phyloP scores from a whole-genome alignment of 2,329 filamentous ascomycete genomes.

The Exserohilum rostratum region DNA sequence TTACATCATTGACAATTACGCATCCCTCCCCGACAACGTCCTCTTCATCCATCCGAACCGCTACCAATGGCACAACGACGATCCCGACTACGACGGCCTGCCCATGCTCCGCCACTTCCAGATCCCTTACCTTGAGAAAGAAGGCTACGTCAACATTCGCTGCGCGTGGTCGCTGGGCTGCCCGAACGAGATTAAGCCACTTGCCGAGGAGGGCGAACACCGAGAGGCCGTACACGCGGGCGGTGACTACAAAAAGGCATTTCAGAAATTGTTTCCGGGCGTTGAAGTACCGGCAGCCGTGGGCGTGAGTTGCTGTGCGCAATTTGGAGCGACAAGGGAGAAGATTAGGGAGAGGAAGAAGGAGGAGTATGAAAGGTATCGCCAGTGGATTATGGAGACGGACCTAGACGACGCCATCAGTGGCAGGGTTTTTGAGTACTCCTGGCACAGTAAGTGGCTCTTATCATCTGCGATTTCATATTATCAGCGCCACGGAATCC shows the following conservation, averaged over 20 bases:
- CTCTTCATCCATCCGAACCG: constrained; percentile 52
- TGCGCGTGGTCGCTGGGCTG: constrained; percentile 61
- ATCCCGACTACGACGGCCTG: constrained; percentile 59
- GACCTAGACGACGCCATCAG: constrained; percentile 56
- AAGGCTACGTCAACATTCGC: constrained; percentile 62
- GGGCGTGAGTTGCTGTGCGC: constrained; percentile 61
- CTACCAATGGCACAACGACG: constrained; percentile 59
- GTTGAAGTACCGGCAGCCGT: constrained; percentile 52
- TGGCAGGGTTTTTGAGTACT: constrained; percentile 63
- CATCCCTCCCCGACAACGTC: constrained; percentile 48
- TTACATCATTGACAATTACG: constrained; percentile 52
- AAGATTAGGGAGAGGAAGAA: constrained; percentile 54
- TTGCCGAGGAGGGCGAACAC: constrained; percentile 50
- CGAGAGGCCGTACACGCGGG: constrained; percentile 55
- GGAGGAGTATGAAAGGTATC: constrained; percentile 57
- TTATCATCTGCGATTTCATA: background rate
- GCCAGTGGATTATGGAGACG: constrained; percentile 58
- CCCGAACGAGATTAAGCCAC: constrained; percentile 57
- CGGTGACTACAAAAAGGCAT: constrained; percentile 56
- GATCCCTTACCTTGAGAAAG: constrained; percentile 54
- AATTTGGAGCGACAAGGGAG: constrained; percentile 59
- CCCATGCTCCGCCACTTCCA: constrained; percentile 58
- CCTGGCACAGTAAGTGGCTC: constrained; percentile 62
- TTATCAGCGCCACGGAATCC: constrained; percentile 4
- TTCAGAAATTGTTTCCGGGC: constrained; percentile 56